Evolutionary conservation across 2,329 filamentous ascomycete species (phyloP).

Genomic region (Alternaria triticina): DNA sequence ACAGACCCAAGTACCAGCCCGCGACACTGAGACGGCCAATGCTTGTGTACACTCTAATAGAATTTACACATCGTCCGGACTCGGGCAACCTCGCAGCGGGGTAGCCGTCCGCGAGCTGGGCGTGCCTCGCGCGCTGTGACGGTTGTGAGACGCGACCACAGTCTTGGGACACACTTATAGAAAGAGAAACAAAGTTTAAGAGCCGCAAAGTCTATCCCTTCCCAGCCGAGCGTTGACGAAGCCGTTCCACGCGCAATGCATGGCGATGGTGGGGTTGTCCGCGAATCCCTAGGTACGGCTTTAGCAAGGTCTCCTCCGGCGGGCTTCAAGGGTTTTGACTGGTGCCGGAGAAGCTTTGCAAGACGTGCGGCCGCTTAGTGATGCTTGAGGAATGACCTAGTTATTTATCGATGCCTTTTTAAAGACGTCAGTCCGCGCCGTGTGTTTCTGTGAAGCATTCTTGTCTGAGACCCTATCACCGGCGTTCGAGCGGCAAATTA

Average conservation of each 20-base stretch:
- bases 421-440: constrained; percentile 27
- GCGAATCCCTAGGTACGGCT: constrained; percentile 26
- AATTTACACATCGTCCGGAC: constrained; percentile 23
- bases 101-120: constrained; percentile 18
- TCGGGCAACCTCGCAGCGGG: constrained; percentile 30
- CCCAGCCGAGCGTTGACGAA: background rate
- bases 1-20: constrained; percentile 14
- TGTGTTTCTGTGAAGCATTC: constrained; percentile 21
- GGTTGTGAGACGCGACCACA: constrained; percentile 20
- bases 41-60: constrained; percentile 21
- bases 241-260: constrained; percentile 6
- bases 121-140: constrained; percentile 19
- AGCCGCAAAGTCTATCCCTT: background rate
- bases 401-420: constrained; percentile 26
- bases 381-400: constrained; percentile 37
- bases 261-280: constrained; percentile 36
- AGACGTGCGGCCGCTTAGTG: constrained; percentile 42
- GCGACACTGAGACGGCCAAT: constrained; percentile 20
- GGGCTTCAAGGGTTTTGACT: constrained; percentile 24
- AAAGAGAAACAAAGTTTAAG: background rate
- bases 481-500: constrained; percentile 28
- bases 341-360: constrained; percentile 44
- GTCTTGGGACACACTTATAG: constrained; percentile 1
- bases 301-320: constrained; percentile 41
- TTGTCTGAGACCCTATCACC: constrained; percentile 23